Percentiles rank a stretch among this genome's conserved stretches.
phyloP scores from a whole-genome alignment of 306 rosid species.

The Casuarina cunninghamiana region DNA sequence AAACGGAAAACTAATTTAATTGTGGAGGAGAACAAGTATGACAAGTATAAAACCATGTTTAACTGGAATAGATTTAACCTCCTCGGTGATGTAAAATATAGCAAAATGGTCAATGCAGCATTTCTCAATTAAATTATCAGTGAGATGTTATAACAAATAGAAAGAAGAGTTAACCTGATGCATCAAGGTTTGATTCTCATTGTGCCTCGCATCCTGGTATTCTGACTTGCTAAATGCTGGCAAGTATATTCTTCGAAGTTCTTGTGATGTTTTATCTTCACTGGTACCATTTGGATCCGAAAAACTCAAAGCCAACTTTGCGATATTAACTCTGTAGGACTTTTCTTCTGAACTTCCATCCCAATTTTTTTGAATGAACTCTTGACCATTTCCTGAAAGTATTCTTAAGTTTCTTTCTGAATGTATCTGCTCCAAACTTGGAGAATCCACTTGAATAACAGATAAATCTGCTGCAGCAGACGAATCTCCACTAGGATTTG shows the following conservation, averaged over 20 bases:
- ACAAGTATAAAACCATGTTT: background rate
- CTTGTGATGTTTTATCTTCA: background rate
- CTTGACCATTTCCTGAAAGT: slow-evolving; percentile 3
- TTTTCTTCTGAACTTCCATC: background rate
- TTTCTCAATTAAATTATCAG: background rate
- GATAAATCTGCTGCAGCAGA: background rate
- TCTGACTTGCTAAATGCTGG: background rate
- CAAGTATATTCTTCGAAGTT: background rate
- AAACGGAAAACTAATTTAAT: background rate
- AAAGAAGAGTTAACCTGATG: background rate
- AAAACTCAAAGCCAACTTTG: background rate
- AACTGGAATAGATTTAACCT: background rate
- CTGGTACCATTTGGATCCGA: background rate
- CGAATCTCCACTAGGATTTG: background rate
- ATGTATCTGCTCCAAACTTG: background rate
- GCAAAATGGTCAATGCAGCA: background rate
- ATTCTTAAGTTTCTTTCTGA: background rate
- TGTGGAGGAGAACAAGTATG: background rate
- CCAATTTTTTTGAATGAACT: background rate
- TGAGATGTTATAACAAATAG: background rate
- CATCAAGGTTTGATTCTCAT: background rate
- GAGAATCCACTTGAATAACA: background rate
- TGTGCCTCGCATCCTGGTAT: background rate
- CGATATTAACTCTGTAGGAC: background rate
- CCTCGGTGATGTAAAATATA: background rate